These are phyloP conservation scores for Harrya chromipes DNA, from an alignment of 768 basidiomycete genomes.

Conservation along the genomic window DNA sequence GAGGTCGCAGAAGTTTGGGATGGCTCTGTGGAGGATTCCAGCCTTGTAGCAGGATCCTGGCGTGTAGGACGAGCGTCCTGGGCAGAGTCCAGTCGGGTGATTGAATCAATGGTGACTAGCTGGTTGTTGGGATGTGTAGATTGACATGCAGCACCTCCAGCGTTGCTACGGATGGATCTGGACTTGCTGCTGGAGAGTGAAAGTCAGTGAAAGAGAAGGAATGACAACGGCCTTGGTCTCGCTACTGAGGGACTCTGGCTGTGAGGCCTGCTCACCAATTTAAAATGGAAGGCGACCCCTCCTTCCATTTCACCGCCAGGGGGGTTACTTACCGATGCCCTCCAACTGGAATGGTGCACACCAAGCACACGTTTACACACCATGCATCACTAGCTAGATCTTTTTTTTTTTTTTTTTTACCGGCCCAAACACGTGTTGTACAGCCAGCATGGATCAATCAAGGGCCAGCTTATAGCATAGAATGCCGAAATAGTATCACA, in stretches of 20 bases:
- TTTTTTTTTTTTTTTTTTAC: too few species aligned
- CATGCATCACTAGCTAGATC: conserved; percentile 6
- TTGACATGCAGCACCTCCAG: conserved; percentile 26
- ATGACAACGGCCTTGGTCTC: conserved; percentile 21
- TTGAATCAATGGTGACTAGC: conserved; percentile 64
- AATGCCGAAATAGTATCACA: conserved; percentile 8
- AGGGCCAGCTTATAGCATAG: too few species aligned
- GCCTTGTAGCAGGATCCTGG: conserved; percentile 44
- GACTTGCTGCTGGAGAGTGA: conserved; percentile 15
- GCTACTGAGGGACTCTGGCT: conserved; percentile 22
- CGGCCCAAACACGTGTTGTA: too few species aligned
- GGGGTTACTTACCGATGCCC: conserved; percentile 5
- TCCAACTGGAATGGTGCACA: neutral
- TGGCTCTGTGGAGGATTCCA: conserved; percentile 41
- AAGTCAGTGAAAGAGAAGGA: conserved; percentile 19
- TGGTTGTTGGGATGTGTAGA: conserved; percentile 16
- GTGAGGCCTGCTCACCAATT: conserved; percentile 21
- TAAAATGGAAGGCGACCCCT: conserved; percentile 28
- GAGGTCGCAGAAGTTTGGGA: conserved; percentile 26
- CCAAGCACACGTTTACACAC: conserved; percentile 12
- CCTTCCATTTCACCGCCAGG: conserved; percentile 14
- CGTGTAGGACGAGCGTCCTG: conserved; percentile 49
- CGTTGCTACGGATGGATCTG: conserved; percentile 24
- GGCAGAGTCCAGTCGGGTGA: conserved; percentile 51
- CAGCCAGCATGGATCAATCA: too few species aligned